Evolutionary conservation across 2,329 filamentous ascomycete genomes (phyloP), one percentile per base, ranked within the genome.

Genomic region (Penicillium sclerotiorum): DNA sequence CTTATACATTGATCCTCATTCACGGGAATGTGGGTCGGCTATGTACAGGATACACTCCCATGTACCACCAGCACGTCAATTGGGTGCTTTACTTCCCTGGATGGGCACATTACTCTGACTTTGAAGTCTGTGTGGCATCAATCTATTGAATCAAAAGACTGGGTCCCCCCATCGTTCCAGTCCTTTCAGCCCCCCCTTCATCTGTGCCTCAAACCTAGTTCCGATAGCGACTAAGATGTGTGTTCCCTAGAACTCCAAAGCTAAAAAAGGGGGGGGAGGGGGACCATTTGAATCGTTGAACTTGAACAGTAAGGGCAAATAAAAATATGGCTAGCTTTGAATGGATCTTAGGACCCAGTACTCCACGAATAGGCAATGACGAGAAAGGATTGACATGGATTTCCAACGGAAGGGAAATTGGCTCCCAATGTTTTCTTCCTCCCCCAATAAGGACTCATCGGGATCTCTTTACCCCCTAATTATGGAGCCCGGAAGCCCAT

Each of bases 391-490:
- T n/a, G n/a, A n/a, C n/a, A n/a, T n/a, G n/a, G n/a, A n/a, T n/a
- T 49, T 52, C 35, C 50, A 47, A 30, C 36, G 45, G 42, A 45
- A 39, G 52, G 42, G 49, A 45, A 52, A 52, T 52, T 47, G 33
- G 27, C 32, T 49, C 45, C 37, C 35, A 40, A 35, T 51, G 21
- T 32, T 46, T 32, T 43, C 25, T 25, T 25, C 20, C 8, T 49
- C 22, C 36, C 46, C 44, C 45, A 33, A 23, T 41, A 33, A 20
- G 15, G 36, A 42, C 8, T n/a, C n/a, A n/a, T n/a, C 27, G 40
- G 45, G 28, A 40, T 39, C 11, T 25, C 18, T 9, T 41, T 15
- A 17, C 38, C 38, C 38, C 38, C 38, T 41, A 45, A 36, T 36
- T 41, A 37, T 40, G 47, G 45, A 47, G n/a, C n/a, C n/a, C n/a